phyloP scores from a whole-genome alignment of 148 eudicot genomes.

The Silene conica region DNA sequence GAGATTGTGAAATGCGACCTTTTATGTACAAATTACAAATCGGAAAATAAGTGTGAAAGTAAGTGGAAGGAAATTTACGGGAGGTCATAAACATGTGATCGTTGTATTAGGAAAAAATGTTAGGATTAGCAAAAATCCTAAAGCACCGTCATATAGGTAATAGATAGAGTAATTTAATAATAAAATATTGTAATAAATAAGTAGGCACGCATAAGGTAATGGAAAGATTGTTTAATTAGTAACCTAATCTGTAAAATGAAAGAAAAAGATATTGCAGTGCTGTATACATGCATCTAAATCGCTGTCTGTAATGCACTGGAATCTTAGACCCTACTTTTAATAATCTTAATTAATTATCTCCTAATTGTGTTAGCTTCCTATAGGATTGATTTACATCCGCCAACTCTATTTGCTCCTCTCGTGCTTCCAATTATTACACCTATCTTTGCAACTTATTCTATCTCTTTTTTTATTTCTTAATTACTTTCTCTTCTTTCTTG shows the following conservation, averaged over 20 bases:
- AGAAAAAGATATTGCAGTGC: slow-evolving; percentile 16
- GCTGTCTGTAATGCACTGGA: slow-evolving; percentile 31
- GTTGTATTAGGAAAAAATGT: no score
- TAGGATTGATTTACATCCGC: background rate
- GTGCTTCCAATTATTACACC: background rate
- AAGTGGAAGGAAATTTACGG: no score
- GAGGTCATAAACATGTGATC: no score
- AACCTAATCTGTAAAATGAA: slow-evolving; percentile 31
- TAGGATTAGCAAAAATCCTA: no score
- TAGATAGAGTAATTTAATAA: background rate
- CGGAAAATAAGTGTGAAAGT: no score
- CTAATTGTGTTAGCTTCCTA: background rate
- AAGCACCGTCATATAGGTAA: slow-evolving; percentile 18
- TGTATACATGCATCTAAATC: slow-evolving; percentile 45
- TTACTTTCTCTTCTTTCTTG: no score
- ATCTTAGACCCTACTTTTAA: slow-evolving; percentile 22
- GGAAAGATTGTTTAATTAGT: background rate
- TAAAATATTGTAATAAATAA: no score
- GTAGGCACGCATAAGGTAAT: no score
- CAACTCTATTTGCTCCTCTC: background rate
- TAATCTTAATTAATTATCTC: background rate
- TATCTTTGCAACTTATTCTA: slow-evolving; percentile 14
- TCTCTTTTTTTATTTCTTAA: background rate
- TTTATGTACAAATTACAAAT: no score
- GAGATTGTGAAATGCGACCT: no score